Evolutionary conservation across 179 eudicot species (phyloP).

Genomic region (Actinidia chinensis): DNA sequence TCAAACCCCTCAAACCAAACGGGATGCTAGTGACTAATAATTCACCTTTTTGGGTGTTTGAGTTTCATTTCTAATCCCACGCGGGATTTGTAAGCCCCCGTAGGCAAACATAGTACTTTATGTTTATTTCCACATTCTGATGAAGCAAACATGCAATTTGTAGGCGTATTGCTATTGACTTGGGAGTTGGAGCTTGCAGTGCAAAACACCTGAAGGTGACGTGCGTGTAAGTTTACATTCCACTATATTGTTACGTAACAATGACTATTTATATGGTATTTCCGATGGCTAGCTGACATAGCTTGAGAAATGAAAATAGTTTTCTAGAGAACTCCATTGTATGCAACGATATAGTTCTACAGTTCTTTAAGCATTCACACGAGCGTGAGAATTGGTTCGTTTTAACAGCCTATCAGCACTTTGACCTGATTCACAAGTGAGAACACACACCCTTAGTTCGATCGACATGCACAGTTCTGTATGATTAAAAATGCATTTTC

Average conservation of each 20-base stretch:
- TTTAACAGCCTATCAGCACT: background rate
- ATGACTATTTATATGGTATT: background rate
- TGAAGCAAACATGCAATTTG: constrained; percentile 8
- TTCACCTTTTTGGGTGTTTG: too few relatives aligned
- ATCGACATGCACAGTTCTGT: too few relatives aligned
- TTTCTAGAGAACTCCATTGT: background rate
- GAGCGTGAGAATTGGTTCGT: background rate
- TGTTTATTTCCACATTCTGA: background rate
- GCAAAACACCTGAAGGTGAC: background rate
- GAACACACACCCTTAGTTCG: background rate
- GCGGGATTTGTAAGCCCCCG: too few relatives aligned
- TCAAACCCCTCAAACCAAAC: too few relatives aligned
- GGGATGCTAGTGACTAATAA: too few relatives aligned
- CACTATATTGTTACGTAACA: background rate
- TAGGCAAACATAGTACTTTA: background rate
- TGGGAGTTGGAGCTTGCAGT: constrained; percentile 4
- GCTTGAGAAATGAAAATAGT: constrained; percentile 5
- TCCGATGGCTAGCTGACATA: background rate
- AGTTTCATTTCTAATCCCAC: too few relatives aligned
- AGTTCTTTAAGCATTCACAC: background rate
- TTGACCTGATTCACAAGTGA: background rate
- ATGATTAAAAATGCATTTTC: too few relatives aligned
- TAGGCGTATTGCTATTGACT: background rate
- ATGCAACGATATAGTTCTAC: background rate
- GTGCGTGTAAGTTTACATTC: constrained; percentile 12